A percentile compares a stretch with the other conserved stretches of the same genome.
Evolutionary conservation across 257 asterid species (phyloP).

Genomic region (Gynochthodes officinalis): DNA sequence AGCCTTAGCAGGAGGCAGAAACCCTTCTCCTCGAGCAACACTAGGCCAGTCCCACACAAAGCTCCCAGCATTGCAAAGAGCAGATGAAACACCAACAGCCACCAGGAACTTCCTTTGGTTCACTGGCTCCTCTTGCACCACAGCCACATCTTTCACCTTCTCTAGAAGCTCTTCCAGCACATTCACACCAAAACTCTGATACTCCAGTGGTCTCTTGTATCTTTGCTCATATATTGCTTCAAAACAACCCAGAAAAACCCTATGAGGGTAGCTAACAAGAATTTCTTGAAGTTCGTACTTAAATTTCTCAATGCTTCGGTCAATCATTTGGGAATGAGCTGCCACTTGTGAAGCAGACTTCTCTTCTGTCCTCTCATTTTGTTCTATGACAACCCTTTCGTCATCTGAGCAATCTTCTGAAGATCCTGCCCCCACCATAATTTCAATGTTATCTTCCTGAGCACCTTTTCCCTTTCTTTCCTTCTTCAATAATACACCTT

Average conservation of each 20-base stretch:
- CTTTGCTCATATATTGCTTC: constrained; percentile 74
- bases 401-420: constrained; percentile 72
- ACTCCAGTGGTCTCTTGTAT: constrained; percentile 74
- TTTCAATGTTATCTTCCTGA: constrained; percentile 37
- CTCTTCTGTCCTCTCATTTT: constrained; percentile 24
- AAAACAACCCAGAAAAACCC: constrained; percentile 54
- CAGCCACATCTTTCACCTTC: constrained; percentile 68
- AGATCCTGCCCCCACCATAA: constrained; percentile 37
- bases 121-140: constrained; percentile 66
- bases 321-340: constrained; percentile 16
- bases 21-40: constrained; percentile 82
- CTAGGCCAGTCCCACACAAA: constrained; percentile 95
- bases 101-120: constrained; percentile 58
- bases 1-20: constrained; percentile 52
- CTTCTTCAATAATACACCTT: constrained; percentile 36
- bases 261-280: constrained; percentile 78
- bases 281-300: constrained; percentile 87
- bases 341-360: constrained; percentile 21
- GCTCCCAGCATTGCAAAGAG: constrained; percentile 75
- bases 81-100: constrained; percentile 76
- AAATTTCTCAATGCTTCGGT: constrained; percentile 45
- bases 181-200: constrained; percentile 58
- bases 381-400: constrained; percentile 41
- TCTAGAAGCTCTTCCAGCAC: constrained; percentile 66
- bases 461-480: constrained; percentile 49